Evolutionary conservation across 1,139 yeast species (phyloP).

Genomic region (Suhomyces wounanorum): DNA sequence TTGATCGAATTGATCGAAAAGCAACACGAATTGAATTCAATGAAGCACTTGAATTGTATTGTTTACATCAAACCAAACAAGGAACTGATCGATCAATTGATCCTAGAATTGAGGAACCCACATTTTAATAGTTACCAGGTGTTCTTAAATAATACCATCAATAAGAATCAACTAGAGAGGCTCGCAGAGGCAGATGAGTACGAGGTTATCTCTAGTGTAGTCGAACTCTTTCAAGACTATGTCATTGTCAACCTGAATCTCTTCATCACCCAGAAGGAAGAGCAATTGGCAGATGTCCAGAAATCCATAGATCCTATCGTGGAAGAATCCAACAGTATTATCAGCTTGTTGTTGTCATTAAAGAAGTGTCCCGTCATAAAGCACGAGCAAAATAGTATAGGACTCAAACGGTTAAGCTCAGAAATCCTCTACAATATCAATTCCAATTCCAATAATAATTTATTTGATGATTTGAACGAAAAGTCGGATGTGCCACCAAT

Average conservation of each 20-base stretch:
- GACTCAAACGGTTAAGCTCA: slow-evolving; percentile 63
- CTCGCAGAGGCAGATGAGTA: slow-evolving; percentile 89
- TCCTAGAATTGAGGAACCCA: slow-evolving; percentile 72
- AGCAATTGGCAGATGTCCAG: slow-evolving; percentile 30
- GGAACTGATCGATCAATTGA: slow-evolving; percentile 59
- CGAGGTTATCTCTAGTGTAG: slow-evolving; percentile 73
- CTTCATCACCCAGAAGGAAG: slow-evolving; percentile 32
- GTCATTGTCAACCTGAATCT: slow-evolving; percentile 70
- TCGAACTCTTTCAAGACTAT: slow-evolving; percentile 85
- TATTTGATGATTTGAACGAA: slow-evolving; percentile 66
- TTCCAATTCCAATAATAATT: slow-evolving; percentile 54
- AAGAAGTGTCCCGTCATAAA: slow-evolving; percentile 77
- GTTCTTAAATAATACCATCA: slow-evolving; percentile 72
- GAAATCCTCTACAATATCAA: slow-evolving; percentile 64
- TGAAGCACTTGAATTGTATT: slow-evolving; percentile 84
- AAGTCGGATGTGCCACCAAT: slow-evolving; percentile 69
- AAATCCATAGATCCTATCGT: slow-evolving; percentile 25
- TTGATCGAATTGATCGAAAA: slow-evolving; percentile 73
- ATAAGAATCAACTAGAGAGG: slow-evolving; percentile 76
- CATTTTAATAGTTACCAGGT: slow-evolving; percentile 77
- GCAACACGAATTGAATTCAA: slow-evolving; percentile 57
- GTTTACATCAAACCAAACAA: slow-evolving; percentile 76
- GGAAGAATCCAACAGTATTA: slow-evolving; percentile 55
- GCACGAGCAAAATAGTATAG: slow-evolving; percentile 70
- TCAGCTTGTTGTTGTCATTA: slow-evolving; percentile 70